Percentiles rank a stretch among this genome's conserved stretches.
Evolutionary conservation across 345 rosid species (phyloP).

Genomic region (Lepidium sativum): DNA sequence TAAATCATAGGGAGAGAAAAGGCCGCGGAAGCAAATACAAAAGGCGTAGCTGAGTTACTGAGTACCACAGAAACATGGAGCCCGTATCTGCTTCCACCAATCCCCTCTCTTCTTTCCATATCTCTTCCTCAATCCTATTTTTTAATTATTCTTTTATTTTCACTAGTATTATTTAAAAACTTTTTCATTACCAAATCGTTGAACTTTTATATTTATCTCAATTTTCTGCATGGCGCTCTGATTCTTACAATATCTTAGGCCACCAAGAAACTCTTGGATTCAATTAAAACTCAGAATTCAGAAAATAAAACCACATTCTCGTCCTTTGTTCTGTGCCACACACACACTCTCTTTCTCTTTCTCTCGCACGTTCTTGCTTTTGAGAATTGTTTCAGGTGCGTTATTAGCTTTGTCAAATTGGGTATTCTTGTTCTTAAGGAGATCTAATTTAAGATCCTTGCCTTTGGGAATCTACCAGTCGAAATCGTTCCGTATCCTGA

Average conservation of each 20-base stretch:
- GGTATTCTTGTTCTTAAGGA: neutral
- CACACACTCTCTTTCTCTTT: conserved; percentile 1
- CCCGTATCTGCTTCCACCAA: conserved; percentile 54
- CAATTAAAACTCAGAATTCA: neutral
- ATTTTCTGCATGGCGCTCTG: conserved; percentile 15
- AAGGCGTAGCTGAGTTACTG: conserved; percentile 13
- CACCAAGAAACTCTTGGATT: conserved; percentile 6
- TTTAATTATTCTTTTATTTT: neutral
- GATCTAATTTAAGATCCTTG: neutral
- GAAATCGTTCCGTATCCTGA: conserved; percentile 2
- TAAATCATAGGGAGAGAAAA: neutral
- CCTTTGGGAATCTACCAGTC: neutral
- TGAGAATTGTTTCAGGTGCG: conserved; percentile 2
- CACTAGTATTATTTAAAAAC: neutral
- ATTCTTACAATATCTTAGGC: conserved; percentile 3
- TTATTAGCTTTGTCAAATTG: neutral
- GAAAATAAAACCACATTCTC: neutral
- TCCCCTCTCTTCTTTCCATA: conserved; percentile 40
- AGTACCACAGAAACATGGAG: conserved; percentile 41
- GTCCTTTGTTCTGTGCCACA: conserved; percentile 20
- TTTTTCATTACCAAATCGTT: neutral
- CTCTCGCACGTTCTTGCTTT: neutral
- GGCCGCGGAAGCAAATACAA: neutral
- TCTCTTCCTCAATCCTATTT: neutral
- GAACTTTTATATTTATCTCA: neutral